phyloP scores from a whole-genome alignment of 2,329 filamentous ascomycete genomes.

The Pseudogymnoascus sp. region DNA sequence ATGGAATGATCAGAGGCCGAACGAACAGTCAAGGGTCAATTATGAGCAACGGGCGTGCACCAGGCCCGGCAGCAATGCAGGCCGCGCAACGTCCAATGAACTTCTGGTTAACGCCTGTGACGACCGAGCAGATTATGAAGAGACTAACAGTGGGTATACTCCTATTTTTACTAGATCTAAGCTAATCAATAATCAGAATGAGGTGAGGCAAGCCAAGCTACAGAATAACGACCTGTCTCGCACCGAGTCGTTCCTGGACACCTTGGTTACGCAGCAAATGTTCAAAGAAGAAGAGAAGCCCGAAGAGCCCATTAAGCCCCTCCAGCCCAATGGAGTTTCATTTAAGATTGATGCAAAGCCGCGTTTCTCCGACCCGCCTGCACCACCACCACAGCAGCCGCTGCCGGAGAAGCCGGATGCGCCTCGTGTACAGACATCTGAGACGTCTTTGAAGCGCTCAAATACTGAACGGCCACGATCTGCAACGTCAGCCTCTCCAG shows the following conservation, averaged over 20 bases:
- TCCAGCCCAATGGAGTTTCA: slow-evolving; percentile 38
- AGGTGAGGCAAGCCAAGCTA: slow-evolving; percentile 82
- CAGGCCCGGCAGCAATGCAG: slow-evolving; percentile 47
- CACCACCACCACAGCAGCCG: slow-evolving; percentile 86
- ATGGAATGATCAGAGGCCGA: slow-evolving; percentile 62
- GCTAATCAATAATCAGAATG: slow-evolving; percentile 48
- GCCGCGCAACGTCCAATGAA: slow-evolving; percentile 69
- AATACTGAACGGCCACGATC: slow-evolving; percentile 68
- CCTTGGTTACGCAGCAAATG: slow-evolving; percentile 65
- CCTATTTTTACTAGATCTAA: background rate
- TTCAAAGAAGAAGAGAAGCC: slow-evolving; percentile 51
- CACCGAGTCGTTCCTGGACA: slow-evolving; percentile 72
- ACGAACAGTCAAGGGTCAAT: slow-evolving; percentile 60
- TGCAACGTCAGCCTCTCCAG: slow-evolving; percentile 39
- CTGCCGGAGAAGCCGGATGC: slow-evolving; percentile 87
- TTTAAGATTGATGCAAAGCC: slow-evolving; percentile 67
- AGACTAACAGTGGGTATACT: slow-evolving; percentile 35
- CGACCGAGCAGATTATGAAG: slow-evolving; percentile 91
- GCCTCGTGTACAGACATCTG: slow-evolving; percentile 38
- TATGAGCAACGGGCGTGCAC: slow-evolving; percentile 51
- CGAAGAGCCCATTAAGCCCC: slow-evolving; percentile 41
- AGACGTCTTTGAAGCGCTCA: slow-evolving; percentile 62
- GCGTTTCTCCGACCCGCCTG: slow-evolving; percentile 86
- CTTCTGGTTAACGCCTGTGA: slow-evolving; percentile 81
- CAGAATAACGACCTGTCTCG: slow-evolving; percentile 80